phyloP scores from a whole-genome alignment of 495 filamentous ascomycete genomes.

The Tuber aestivum region DNA sequence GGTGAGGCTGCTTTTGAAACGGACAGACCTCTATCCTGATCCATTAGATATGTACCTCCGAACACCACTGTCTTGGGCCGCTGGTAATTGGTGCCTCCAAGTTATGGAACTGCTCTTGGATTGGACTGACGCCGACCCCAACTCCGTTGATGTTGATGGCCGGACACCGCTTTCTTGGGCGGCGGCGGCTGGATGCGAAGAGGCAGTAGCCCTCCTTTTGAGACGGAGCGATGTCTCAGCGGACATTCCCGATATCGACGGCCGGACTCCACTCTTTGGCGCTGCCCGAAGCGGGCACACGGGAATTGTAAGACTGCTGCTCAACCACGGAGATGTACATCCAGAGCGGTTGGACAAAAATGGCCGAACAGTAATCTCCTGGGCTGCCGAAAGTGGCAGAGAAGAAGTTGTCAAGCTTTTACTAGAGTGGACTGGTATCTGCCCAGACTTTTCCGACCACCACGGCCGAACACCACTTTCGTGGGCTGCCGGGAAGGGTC shows the following conservation, averaged over 20 bases:
- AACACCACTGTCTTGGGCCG: constrained; percentile 31
- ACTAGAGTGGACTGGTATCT: constrained; percentile 11
- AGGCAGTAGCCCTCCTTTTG: constrained; percentile 38
- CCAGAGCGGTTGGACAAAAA: constrained; percentile 14
- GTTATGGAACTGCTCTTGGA: constrained; percentile 31
- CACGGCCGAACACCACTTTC: constrained; percentile 28
- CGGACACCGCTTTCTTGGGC: constrained; percentile 35
- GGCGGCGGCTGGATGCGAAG: constrained; percentile 23
- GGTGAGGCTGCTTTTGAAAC: constrained; percentile 28
- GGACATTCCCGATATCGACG: constrained; percentile 17
- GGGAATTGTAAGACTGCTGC: constrained; percentile 20
- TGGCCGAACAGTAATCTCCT: constrained; percentile 25
- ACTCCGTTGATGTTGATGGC: constrained; percentile 17
- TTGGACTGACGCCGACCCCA: constrained; percentile 13
- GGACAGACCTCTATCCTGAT: constrained; percentile 9
- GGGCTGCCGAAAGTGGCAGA: constrained; percentile 25
- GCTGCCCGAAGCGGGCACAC: constrained; percentile 28
- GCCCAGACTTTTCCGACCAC: constrained; percentile 14
- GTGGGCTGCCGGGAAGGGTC: constrained; percentile 23
- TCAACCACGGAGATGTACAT: constrained; percentile 10
- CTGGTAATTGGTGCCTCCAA: constrained; percentile 17
- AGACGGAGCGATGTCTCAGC: constrained; percentile 8
- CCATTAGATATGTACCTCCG: constrained; percentile 10
- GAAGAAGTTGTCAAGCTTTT: constrained; percentile 24
- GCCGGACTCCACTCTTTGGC: constrained; percentile 27